Evolutionary conservation across 2,329 filamentous ascomycete genomes (phyloP).

Genomic region (Arthroderma sp.): DNA sequence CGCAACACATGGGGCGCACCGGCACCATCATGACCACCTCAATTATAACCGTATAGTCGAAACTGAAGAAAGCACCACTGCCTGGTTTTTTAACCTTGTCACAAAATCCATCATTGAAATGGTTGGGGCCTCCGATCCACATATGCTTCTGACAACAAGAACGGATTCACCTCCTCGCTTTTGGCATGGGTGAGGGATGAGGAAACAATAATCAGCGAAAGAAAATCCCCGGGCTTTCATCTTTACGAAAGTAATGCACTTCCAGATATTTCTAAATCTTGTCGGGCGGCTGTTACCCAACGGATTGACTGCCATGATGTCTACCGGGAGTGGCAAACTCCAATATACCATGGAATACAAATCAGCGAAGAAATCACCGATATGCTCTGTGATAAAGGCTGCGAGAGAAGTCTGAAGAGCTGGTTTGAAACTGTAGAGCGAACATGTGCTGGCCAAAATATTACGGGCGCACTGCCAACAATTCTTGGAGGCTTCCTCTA

Average conservation of each 20-base stretch:
- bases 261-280: not conserved
- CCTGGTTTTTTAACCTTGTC: conserved; percentile 9
- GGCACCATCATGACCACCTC: too few species aligned
- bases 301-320: not conserved
- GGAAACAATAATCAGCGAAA: not conserved
- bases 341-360: not conserved
- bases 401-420: not conserved
- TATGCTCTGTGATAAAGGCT: not conserved
- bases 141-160: not conserved
- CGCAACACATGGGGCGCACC: too few species aligned
- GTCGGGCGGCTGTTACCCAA: not conserved
- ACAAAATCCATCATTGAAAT: conserved; percentile 4
- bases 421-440: not conserved
- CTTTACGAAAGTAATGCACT: not conserved
- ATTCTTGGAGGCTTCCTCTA: conserved; percentile 6
- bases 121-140: not conserved
- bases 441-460: not conserved
- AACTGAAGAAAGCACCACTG: not conserved
- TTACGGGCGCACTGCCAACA: not conserved
- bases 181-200: not conserved
- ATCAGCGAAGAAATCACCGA: not conserved
- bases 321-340: not conserved
- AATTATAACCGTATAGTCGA: not conserved
- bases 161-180: not conserved
- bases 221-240: not conserved